Evolutionary conservation across 495 filamentous ascomycete genomes (phyloP).

Genomic region (Corynascus novoguineensis): DNA sequence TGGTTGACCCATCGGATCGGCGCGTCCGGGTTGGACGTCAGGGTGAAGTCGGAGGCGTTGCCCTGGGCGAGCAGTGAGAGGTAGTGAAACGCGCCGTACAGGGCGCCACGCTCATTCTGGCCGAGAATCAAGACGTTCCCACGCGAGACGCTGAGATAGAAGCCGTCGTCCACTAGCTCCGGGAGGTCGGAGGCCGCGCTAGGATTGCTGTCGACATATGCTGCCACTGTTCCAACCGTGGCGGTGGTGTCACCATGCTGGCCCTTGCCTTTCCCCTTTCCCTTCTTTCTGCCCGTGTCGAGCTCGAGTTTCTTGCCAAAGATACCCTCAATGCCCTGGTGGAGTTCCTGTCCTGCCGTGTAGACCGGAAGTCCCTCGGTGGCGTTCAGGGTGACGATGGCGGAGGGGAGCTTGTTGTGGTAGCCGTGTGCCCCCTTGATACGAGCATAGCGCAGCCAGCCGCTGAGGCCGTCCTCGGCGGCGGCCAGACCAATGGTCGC

Average conservation of each 20-base stretch:
- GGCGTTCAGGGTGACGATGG: slow-evolving; percentile 51
- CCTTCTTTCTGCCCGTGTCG: slow-evolving; percentile 10
- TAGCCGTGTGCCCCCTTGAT: slow-evolving; percentile 38
- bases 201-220: slow-evolving; percentile 37
- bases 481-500: slow-evolving; percentile 34
- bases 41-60: slow-evolving; percentile 50
- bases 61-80: slow-evolving; percentile 58
- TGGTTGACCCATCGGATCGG: slow-evolving; percentile 67
- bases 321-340: slow-evolving; percentile 51
- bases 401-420: slow-evolving; percentile 36
- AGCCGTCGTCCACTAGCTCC: slow-evolving; percentile 56
- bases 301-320: slow-evolving; percentile 43
- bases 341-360: slow-evolving; percentile 55
- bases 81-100: slow-evolving; percentile 68
- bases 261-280: slow-evolving; percentile 23
- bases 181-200: slow-evolving; percentile 25
- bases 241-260: slow-evolving; percentile 27
- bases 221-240: slow-evolving; percentile 53
- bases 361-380: slow-evolving; percentile 51
- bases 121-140: slow-evolving; percentile 54
- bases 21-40: slow-evolving; percentile 53
- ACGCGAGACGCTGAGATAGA: slow-evolving; percentile 49
- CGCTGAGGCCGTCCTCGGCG: slow-evolving; percentile 55
- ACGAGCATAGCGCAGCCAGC: slow-evolving; percentile 61
- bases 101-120: slow-evolving; percentile 60